Base-by-base conservation (phyloP, 2,329 filamentous ascomycete genomes). In the Penicillium sp. region DNA sequence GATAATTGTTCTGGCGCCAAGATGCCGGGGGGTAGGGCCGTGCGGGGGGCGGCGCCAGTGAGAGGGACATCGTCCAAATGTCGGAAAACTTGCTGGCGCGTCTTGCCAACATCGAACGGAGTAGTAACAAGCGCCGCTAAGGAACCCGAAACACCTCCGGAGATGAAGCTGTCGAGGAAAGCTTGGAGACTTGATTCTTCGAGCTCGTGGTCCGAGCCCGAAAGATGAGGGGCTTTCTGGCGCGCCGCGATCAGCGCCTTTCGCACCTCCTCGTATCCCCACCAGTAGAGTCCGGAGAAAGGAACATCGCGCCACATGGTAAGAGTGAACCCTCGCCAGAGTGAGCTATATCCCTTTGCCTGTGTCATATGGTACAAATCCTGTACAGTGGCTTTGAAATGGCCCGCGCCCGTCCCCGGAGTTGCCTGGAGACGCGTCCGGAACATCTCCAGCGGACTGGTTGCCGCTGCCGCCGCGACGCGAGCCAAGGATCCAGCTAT, bases 101-200 rank as follows among this genome's bases (percentile, higher is more conserved):
- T 99, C 80, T 99, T 99, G 66, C 94, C 94, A 0, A 99, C 94
- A 69, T 99, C 94, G 68, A 99, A 99, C 0, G 94, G 94, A 58
- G 90, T 97, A 0, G 94, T 99, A 21, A 94, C 82, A 23, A 97
- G 84, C 1, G 93, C 93, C 0, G 94, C 92, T 29, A 94, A 83
- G 0, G 90, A 89, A 4, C 94, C 94, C 0, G 93, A 94, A 2
- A 84, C 74, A 0, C 91, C 91, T 19, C 94, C 94, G 0, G 93
- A 90, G 19, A 91, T 78, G 70, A 97, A 99, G 67, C 91, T 94
- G 75, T 97, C 93, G 27, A 90, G 76, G 54, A 97, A 91, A 0
- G 93, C 94, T 17, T 64, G 62, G n/a, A 62, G 40, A 10, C 50
- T 54, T 0, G 65, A 57, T 5, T 55, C 50, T 42, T 88, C 85